A percentile compares a stretch with the other conserved stretches of the same genome.
Evolutionary conservation across 2,329 filamentous ascomycete genomes (phyloP).

Genomic region (Nannizziopsis arthrosporioides): DNA sequence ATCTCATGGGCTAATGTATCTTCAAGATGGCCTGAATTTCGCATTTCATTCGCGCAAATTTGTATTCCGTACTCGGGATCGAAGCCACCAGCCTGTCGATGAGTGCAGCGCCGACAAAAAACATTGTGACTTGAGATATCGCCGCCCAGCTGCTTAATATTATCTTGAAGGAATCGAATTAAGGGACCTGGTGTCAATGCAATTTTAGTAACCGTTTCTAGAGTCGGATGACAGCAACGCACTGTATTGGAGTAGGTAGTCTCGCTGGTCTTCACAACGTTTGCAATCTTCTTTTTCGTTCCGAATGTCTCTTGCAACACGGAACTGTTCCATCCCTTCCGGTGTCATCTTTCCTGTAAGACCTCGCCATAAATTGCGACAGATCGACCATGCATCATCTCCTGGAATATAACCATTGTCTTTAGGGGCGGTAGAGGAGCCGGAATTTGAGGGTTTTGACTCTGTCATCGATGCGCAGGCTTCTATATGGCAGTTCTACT

Average conservation of each 20-base stretch:
- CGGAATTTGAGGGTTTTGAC: conserved; percentile 11
- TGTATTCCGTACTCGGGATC: conserved; percentile 75
- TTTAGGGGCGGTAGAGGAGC: conserved; percentile 18
- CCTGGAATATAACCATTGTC: conserved; percentile 31
- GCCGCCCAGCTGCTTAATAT: conserved; percentile 68
- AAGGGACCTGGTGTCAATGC: conserved; percentile 50
- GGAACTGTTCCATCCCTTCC: conserved; percentile 63
- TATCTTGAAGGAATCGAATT: conserved; percentile 74
- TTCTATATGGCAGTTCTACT: neutral
- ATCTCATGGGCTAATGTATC: conserved; percentile 95
- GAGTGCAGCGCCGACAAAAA: conserved; percentile 66
- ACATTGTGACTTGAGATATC: conserved; percentile 63
- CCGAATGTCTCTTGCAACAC: conserved; percentile 59
- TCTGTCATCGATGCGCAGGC: conserved; percentile 21
- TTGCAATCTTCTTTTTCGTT: conserved; percentile 69
- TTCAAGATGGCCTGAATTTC: conserved; percentile 69
- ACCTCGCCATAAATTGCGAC: conserved; percentile 78
- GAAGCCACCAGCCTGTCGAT: conserved; percentile 69
- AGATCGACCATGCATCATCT: conserved; percentile 42
- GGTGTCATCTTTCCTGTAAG: conserved; percentile 59
- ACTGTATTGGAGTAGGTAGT: conserved; percentile 71
- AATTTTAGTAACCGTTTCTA: neutral
- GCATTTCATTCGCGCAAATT: conserved; percentile 84
- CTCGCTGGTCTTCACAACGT: conserved; percentile 67
- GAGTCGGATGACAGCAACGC: neutral